A percentile compares a stretch with the other conserved stretches of the same genome.
Conservation (phyloP, 495 filamentous ascomycete species). For the Copromyces sp. region DNA sequence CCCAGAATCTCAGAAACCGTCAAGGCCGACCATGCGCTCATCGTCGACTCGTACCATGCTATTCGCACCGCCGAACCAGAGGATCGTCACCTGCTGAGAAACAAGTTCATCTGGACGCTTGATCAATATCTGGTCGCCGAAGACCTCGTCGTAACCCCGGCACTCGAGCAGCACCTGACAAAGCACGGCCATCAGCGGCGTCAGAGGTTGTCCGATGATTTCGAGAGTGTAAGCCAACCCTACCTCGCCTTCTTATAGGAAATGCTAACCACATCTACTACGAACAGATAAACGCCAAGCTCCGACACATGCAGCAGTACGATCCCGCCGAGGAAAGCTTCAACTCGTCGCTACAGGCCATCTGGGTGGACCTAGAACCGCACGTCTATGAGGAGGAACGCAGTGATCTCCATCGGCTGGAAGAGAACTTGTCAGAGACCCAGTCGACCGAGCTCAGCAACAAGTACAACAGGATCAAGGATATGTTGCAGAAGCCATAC, state of each 20-base stretch:
- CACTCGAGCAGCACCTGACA: slow-evolving; percentile 14
- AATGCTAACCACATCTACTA: background rate
- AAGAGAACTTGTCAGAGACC: slow-evolving; percentile 12
- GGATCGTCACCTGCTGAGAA: slow-evolving; percentile 1
- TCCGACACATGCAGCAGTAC: slow-evolving; percentile 17
- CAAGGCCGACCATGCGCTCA: slow-evolving; percentile 13
- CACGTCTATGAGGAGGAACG: slow-evolving; percentile 17
- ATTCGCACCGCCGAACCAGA: slow-evolving; percentile 10
- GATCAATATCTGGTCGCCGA: slow-evolving; percentile 20
- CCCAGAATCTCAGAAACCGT: slow-evolving; percentile 18
- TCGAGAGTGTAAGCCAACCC: slow-evolving; percentile 13
- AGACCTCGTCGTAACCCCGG: slow-evolving; percentile 20
- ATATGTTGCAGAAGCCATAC: slow-evolving; percentile 21
- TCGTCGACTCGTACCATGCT: slow-evolving; percentile 9
- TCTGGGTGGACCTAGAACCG: slow-evolving; percentile 25
- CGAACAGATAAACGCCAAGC: slow-evolving; percentile 17
- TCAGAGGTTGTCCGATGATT: slow-evolving; percentile 15
- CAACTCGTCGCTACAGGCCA: slow-evolving; percentile 14
- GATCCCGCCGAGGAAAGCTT: slow-evolving; percentile 13
- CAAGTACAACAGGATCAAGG: slow-evolving; percentile 19
- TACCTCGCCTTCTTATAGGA: too few species aligned
- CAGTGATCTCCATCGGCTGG: slow-evolving; percentile 14
- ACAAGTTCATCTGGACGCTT: slow-evolving; percentile 19
- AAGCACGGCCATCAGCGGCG: slow-evolving; percentile 11
- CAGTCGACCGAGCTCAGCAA: slow-evolving; percentile 14